Conservation (phyloP, 129 eudicot species). For the carrot (Daucus carota) region DH1_v3.0 NC_030385.2:29916001-29916500, state of each 20-base stretch:
- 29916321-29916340: neutral
- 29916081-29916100: neutral
- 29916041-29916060: neutral
- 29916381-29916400: slow-evolving; percentile 9
- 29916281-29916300: slow-evolving; percentile 2
- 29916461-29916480: neutral
- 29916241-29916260: neutral
- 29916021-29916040: neutral
- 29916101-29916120: neutral
- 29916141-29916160: neutral
- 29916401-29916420: neutral
- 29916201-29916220: neutral
- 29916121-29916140: slow-evolving; percentile 4
- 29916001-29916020: neutral
- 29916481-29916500: neutral
- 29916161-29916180: slow-evolving; percentile 4
- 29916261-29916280: slow-evolving; percentile 1
- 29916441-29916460: neutral
- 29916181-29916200: slow-evolving; percentile 4
- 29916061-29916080: neutral
- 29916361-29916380: neutral
- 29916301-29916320: neutral
- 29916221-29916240: slow-evolving; percentile 7
- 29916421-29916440: slow-evolving; percentile 9
- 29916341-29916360: neutral